phyloP scores from a whole-genome alignment of 176 grass and related monocot genomes.

The Rhynchospora pubera region DNA sequence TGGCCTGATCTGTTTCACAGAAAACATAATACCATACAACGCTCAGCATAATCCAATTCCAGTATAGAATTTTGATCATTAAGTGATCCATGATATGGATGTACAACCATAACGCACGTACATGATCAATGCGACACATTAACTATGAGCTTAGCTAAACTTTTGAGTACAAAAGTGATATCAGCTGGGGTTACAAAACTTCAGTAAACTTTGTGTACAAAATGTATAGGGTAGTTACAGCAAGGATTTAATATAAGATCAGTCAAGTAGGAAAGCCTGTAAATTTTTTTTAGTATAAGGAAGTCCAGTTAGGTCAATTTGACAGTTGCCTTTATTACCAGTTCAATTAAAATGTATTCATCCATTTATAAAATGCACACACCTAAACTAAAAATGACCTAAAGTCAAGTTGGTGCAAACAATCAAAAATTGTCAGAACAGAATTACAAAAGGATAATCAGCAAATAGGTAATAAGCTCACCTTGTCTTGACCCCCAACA shows the following conservation, averaged over 20 bases:
- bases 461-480: conserved; percentile 2
- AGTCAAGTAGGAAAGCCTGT: too few species aligned
- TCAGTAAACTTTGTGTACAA: not conserved
- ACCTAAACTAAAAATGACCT: not conserved
- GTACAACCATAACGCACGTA: not conserved
- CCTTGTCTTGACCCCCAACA: conserved; percentile 88
- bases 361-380: not conserved
- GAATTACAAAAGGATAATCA: not conserved
- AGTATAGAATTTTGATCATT: not conserved
- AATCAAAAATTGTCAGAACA: not conserved
- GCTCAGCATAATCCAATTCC: not conserved
- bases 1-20: conserved; percentile 68
- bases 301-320: not conserved
- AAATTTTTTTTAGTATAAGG: too few species aligned
- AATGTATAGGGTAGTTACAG: not conserved
- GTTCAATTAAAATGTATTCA: not conserved
- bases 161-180: not conserved
- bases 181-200: not conserved
- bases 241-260: not conserved
- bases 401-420: not conserved
- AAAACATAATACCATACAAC: not conserved
- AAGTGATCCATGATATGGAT: not conserved
- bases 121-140: not conserved
- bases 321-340: not conserved
- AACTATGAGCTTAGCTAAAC: not conserved